phyloP scores from a whole-genome alignment of 208 protist genomes.

The Acanthamoeba sp. region DNA sequence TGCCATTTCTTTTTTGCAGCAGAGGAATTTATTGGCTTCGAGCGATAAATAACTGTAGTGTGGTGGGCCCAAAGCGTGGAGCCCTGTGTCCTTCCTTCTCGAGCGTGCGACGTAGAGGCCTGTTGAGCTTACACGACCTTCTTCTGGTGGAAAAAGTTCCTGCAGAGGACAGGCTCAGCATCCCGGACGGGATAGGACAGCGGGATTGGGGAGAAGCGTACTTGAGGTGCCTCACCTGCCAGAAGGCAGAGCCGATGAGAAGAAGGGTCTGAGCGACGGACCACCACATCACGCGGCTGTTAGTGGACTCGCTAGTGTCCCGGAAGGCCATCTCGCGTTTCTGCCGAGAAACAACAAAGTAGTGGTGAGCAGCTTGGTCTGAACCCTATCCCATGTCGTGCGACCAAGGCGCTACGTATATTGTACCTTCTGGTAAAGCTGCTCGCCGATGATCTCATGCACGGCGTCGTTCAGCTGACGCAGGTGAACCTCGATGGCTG shows the following conservation, averaged over 20 bases:
- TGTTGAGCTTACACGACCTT: constrained; percentile 37
- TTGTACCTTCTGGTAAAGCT: constrained; percentile 87
- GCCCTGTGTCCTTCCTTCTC: neutral
- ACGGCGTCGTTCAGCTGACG: constrained; percentile 85
- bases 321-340: constrained; percentile 69
- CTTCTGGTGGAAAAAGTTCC: constrained; percentile 67
- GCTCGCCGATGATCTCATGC: constrained; percentile 86
- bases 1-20: no score
- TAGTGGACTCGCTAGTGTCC: constrained; percentile 83
- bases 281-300: constrained; percentile 86
- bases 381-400: no score
- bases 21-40: no score
- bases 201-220: constrained; percentile 62
- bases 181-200: neutral
- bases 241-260: constrained; percentile 77
- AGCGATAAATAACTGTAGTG: no score
- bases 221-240: constrained; percentile 84
- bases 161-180: neutral
- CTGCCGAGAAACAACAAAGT: neutral
- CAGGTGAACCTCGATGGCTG: constrained; percentile 83
- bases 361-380: neutral
- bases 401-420: neutral
- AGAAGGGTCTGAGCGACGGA: constrained; percentile 79
- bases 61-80: neutral
- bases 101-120: no score